Percentiles rank a stretch among this genome's conserved stretches.
Evolutionary conservation across 2,329 filamentous ascomycete genomes (phyloP).

Genomic region (Stagonosporopsis rhizophila): DNA sequence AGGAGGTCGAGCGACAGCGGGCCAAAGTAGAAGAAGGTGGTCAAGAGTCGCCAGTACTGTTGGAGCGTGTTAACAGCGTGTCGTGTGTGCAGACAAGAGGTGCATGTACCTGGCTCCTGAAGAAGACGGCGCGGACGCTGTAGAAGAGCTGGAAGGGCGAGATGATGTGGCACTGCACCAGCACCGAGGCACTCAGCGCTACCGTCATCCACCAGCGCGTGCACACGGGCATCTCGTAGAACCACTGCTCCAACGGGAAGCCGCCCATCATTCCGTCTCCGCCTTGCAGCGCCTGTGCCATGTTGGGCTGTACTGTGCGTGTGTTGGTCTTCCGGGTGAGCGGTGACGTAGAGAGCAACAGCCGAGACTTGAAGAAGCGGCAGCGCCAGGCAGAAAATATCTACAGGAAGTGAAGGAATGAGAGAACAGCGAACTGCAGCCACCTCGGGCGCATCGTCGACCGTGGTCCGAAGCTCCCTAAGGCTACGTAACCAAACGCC

Average conservation of each 20-base stretch:
- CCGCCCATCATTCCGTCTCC: constrained; percentile 56
- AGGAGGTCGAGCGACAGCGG: constrained; percentile 91
- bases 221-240: constrained; percentile 97
- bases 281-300: constrained; percentile 55
- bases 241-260: constrained; percentile 94
- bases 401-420: neutral
- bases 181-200: constrained; percentile 82
- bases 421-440: constrained; percentile 1
- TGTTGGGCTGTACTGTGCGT: constrained; percentile 27
- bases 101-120: constrained; percentile 79
- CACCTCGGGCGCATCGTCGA: constrained; percentile 4
- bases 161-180: constrained; percentile 92
- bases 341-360: neutral
- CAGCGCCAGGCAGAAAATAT: neutral
- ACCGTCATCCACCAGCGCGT: constrained; percentile 97
- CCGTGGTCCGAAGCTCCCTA: constrained; percentile 1
- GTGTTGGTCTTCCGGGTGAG: neutral
- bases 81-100: too few species aligned
- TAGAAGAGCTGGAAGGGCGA: constrained; percentile 97
- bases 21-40: constrained; percentile 97
- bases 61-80: neutral
- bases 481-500: constrained; percentile 18
- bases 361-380: neutral
- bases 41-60: constrained; percentile 95
- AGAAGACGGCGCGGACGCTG: constrained; percentile 89